Evolutionary conservation across 257 asterid species (phyloP).

Genomic region (Lantana camara): DNA sequence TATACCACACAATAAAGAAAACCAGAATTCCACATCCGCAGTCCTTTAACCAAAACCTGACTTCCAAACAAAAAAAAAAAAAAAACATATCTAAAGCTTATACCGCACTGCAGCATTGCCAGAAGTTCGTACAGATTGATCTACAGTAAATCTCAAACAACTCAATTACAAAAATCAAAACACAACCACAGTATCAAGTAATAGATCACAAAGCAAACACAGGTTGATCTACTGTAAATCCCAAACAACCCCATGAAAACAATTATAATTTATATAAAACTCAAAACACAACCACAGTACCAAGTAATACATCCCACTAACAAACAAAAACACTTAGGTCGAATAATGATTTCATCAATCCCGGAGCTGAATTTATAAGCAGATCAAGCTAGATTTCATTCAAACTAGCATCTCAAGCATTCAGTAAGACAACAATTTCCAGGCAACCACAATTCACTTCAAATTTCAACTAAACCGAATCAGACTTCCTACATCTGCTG

Average conservation of each 20-base stretch:
- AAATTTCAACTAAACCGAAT: background rate
- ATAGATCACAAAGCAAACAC: background rate
- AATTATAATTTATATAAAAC: background rate
- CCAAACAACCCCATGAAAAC: background rate
- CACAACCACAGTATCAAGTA: background rate
- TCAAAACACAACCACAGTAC: background rate
- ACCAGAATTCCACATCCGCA: background rate
- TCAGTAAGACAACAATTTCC: background rate
- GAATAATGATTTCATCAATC: too few species aligned
- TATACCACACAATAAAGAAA: background rate
- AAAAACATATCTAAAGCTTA: background rate
- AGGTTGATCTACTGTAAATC: background rate
- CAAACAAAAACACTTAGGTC: too few species aligned
- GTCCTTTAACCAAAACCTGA: background rate
- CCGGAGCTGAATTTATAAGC: too few species aligned
- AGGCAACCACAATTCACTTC: background rate
- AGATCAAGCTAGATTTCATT: too few species aligned
- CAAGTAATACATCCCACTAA: background rate
- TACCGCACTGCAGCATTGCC: background rate
- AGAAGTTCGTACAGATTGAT: background rate
- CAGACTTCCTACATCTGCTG: background rate
- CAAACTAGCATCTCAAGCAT: background rate
- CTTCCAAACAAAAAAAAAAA: background rate
- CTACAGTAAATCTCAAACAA: constrained; percentile 6
- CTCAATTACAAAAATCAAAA: background rate